These are phyloP conservation scores for Trapa incisa DNA, from an alignment of 345 rosid genomes.

Conservation along the genomic window DNA sequence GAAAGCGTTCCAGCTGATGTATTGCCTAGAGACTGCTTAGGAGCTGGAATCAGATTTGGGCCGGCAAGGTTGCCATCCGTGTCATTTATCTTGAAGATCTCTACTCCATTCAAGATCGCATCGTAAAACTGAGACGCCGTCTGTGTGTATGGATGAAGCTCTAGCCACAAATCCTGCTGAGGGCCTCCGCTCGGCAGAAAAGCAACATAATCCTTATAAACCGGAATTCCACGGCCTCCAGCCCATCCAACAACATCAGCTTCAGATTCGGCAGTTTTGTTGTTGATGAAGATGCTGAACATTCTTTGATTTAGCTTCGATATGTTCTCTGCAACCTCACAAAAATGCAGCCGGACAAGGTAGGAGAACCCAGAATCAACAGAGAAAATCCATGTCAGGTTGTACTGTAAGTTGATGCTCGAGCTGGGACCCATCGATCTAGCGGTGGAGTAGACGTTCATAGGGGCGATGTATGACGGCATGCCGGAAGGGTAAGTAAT, in stretches of 20 bases:
- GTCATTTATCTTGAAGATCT: constrained; percentile 18
- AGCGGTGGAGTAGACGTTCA: constrained; percentile 8
- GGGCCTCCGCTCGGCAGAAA: constrained; percentile 3
- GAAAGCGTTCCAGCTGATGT: neutral
- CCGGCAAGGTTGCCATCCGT: constrained; percentile 15
- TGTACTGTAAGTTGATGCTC: constrained; percentile 4
- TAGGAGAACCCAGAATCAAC: constrained; percentile 19
- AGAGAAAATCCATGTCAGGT: constrained; percentile 17
- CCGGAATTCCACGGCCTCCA: constrained; percentile 10
- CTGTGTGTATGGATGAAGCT: constrained; percentile 6
- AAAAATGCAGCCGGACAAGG: constrained; percentile 26
- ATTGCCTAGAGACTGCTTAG: constrained; percentile 6
- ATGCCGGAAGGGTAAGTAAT: neutral
- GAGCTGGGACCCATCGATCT: constrained; percentile 13
- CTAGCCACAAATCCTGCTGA: constrained; percentile 16
- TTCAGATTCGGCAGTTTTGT: constrained; percentile 11
- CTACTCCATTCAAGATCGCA: constrained; percentile 19
- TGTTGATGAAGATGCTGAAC: constrained; percentile 15
- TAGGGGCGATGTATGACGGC: constrained; percentile 11
- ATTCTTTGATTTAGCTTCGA: constrained; percentile 9
- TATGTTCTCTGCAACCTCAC: constrained; percentile 8
- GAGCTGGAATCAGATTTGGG: constrained; percentile 15
- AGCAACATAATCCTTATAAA: constrained; percentile 17
- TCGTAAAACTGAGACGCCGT: neutral
- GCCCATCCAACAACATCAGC: constrained; percentile 16